Base-by-base conservation (phyloP, 83 land plant species). In the Isoetes engelmannii region DNA sequence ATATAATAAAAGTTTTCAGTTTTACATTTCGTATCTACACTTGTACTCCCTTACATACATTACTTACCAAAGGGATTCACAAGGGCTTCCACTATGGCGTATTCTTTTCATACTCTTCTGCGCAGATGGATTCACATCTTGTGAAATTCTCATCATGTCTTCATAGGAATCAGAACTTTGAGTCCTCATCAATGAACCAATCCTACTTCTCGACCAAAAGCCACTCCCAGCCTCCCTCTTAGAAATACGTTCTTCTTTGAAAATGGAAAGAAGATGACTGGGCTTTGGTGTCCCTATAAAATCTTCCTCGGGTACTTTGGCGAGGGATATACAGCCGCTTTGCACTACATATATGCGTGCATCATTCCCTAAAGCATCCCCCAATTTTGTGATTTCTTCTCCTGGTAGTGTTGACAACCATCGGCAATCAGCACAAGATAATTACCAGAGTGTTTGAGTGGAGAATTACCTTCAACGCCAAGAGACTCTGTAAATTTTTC, bases 311-410 rank as follows among this genome's bases (percentile, higher is more conserved):
- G 62, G 28, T 12, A 19, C 18, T 44, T 37, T 64, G 67, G 75
- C 45, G 9, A 63, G 37, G 41, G 60, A 49, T 48, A 75, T 60
- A 45, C 15, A 43, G 47, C 78, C 78, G 17, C 48, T 44, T 70
- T 75, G 78, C 15, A 75, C 75, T 5, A 75, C 78, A 63, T 75
- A 75, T 8, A 75, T 61, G 44, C 78, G 64, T 9, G 75, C 75
- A 8, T 61, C 78, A 50, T 68, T 9, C 10, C 78, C 78, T 41
- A 70, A 47, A 15, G 12, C 61, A 37, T 75, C 78, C 18, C 78
- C 78, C n/a, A 18, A 43, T 64, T 64, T 75, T 44, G 74, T 75
- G 10, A 75, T 70, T 13, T 70, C 78, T n/a, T 75, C 51, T 18
- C 78, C 74, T 75, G 65, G 7, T 10, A 61, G 46, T 18, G 55